Percentiles rank a stretch among this genome's conserved stretches.
phyloP scores from a whole-genome alignment of 2,329 filamentous ascomycete genomes.

The Nectriaceae sp. region DNA sequence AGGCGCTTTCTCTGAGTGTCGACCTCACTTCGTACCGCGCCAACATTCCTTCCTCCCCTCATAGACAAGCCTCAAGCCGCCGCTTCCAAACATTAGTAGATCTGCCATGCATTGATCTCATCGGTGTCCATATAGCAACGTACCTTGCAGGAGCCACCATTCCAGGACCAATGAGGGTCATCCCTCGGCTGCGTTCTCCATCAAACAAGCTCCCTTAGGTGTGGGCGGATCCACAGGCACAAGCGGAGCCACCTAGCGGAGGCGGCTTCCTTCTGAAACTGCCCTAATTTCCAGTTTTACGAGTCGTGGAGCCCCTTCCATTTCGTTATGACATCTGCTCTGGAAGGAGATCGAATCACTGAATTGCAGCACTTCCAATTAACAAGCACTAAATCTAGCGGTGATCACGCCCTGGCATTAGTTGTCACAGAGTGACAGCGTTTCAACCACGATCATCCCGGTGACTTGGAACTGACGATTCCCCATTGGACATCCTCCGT shows the following conservation, averaged over 20 bases:
- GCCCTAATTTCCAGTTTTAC: conserved; percentile 20
- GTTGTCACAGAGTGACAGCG: conserved; percentile 23
- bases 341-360: not conserved
- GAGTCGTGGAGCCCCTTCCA: not conserved
- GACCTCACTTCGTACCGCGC: not conserved
- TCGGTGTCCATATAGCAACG: conserved; percentile 2
- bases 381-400: not conserved
- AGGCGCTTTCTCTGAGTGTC: not conserved
- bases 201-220: conserved; percentile 27
- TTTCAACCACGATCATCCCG: conserved; percentile 14
- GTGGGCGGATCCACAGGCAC: conserved; percentile 12
- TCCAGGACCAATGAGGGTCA: conserved; percentile 9
- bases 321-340: not conserved
- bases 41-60: not conserved
- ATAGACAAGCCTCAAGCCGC: too few relatives aligned
- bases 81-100: not conserved
- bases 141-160: conserved; percentile 3
- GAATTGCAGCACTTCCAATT: not conserved
- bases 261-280: conserved; percentile 26
- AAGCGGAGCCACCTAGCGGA: conserved; percentile 10
- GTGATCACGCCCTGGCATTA: conserved; percentile 12
- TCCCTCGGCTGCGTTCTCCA: conserved; percentile 13
- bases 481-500: conserved; percentile 3
- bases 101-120: conserved; percentile 10
- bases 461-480: conserved; percentile 4